A percentile compares a stretch with the other conserved stretches of the same genome.
phyloP scores from a whole-genome alignment of 441 rosid genomes.

The Populus hybrid region DNA sequence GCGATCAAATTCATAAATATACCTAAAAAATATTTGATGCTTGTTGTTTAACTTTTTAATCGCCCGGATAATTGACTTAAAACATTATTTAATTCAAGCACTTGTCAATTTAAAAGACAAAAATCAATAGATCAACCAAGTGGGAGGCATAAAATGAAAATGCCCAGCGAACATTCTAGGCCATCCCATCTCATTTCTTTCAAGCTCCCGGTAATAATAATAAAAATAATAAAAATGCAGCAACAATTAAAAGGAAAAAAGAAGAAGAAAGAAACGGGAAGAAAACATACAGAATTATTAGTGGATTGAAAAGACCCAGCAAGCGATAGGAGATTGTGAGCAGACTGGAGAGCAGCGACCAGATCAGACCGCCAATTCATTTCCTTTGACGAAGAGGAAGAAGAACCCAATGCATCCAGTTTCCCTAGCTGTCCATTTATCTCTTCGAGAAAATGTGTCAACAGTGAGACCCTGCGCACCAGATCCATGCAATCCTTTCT shows the following conservation, averaged over 20 bases:
- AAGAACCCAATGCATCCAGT: slow-evolving; percentile 22
- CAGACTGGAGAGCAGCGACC: slow-evolving; percentile 45
- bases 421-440: slow-evolving; percentile 31
- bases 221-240: background rate
- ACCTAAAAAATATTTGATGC: no score
- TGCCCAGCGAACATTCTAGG: background rate
- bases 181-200: background rate
- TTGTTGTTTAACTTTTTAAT: no score
- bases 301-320: slow-evolving; percentile 38
- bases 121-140: background rate
- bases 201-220: no score
- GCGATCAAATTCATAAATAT: background rate
- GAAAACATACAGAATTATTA: slow-evolving; percentile 46
- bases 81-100: background rate
- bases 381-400: slow-evolving; percentile 9
- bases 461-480: slow-evolving; percentile 58
- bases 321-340: slow-evolving; percentile 53
- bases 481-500: slow-evolving; percentile 84
- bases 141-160: background rate
- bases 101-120: background rate
- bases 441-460: slow-evolving; percentile 86
- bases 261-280: no score
- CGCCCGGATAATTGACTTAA: no score
- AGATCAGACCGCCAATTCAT: slow-evolving; percentile 64
- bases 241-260: background rate